Evolutionary conservation across 495 filamentous ascomycete genomes (phyloP), one percentile per base, ranked within the genome.

Genomic region (Hypoxylon intermedium): DNA sequence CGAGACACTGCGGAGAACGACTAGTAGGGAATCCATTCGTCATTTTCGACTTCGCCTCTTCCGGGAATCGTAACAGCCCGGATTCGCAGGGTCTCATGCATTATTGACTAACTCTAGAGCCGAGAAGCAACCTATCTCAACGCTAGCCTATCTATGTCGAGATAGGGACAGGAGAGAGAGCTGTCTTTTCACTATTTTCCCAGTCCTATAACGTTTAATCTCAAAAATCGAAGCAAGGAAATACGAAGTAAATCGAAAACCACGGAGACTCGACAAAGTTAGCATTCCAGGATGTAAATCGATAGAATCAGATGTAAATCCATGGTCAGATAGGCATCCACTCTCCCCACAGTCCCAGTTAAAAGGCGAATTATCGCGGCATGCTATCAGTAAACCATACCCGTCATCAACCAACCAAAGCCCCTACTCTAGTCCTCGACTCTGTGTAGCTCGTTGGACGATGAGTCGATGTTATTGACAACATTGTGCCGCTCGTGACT

Each of bases 21-120:
- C 38, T 45, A 18, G 36, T 23, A 54, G 61, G 51, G 28, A 21
- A 7, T 19, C 36, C 15, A 9, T 26, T 50, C 50, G 24, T 23
- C 34, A 44, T 58, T 60, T 26, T 11, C 44, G 16, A 13, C 54
- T 66, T 57, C 33, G 0, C 57, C 57, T 34, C 16, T 53, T 66
- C 37, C 11, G 47, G 63, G 45, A 61, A 57, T 16, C 26, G 13
- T 53, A 66, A 40, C 52, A 66, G 57, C 50, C 24, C 26, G 44
- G 46, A 16, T 24, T 34, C 16, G n/a, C 19, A n/a, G 13, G 15
- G 9, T 43, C 19, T 51, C 42, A 15, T 6, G 6, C 42, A 57
- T 21, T 36, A 15, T 19, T 15, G 3, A 38, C n/a, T n/a, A 4
- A 0, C 6, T 38, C 30, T 9, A 45, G 36, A 47, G 30, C 50